Evolutionary conservation across 2,329 filamentous ascomycete species (phyloP).

Genomic region (Dactylellina parvicollis): DNA sequence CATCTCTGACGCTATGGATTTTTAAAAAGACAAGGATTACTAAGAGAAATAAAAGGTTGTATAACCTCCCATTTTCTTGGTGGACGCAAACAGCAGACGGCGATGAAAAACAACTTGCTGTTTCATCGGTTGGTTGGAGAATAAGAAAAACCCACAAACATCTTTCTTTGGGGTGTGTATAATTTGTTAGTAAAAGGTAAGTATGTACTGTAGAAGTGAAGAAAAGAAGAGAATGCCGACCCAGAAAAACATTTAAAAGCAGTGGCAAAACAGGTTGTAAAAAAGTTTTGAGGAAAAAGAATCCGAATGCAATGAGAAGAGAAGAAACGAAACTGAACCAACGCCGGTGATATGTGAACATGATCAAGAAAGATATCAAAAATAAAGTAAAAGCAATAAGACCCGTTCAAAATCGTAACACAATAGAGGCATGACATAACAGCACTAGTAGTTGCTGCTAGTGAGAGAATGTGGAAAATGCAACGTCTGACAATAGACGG

Average conservation of each 20-base stretch:
- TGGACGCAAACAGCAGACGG: slow-evolving; percentile 12
- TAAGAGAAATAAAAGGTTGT: no score
- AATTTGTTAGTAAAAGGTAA: slow-evolving; percentile 2
- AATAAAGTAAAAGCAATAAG: slow-evolving; percentile 51
- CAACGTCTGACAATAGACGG: slow-evolving; percentile 37
- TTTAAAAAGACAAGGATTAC: no score
- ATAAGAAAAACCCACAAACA: no score
- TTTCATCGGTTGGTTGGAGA: no score
- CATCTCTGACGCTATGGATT: no score
- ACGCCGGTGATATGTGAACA: slow-evolving; percentile 50
- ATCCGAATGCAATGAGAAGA: slow-evolving; percentile 25
- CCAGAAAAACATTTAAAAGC: slow-evolving; percentile 40
- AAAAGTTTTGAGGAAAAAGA: slow-evolving; percentile 35
- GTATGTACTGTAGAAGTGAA: slow-evolving; percentile 16
- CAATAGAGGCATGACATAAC: slow-evolving; percentile 22
- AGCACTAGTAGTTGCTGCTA: not conserved
- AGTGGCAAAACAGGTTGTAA: no score
- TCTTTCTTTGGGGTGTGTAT: not conserved
- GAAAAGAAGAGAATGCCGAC: slow-evolving; percentile 20
- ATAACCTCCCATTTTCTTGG: no score
- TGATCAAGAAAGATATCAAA: slow-evolving; percentile 36
- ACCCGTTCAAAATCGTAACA: slow-evolving; percentile 47
- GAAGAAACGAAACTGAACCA: slow-evolving; percentile 28
- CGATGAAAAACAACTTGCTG: no score
- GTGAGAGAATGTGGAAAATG: slow-evolving; percentile 6